Base-by-base conservation (phyloP, 495 filamentous ascomycete genomes). In the Aspergillus sparsus region DNA sequence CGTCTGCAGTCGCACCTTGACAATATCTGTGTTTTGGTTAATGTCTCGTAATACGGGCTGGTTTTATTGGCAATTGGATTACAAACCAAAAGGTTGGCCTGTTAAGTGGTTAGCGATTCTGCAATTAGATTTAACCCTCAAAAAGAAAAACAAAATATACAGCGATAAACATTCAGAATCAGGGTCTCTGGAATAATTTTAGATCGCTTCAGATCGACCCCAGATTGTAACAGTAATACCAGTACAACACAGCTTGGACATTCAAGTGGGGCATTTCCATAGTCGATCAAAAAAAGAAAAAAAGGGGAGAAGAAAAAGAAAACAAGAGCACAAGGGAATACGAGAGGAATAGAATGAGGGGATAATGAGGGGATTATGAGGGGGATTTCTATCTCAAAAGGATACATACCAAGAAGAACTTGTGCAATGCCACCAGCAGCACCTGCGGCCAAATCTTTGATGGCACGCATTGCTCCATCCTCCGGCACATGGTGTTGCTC, bases 1-100 rank as follows among this genome's bases (percentile, higher is more conserved):
- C 11, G 94, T 98, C 76, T 98, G 94, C 27, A 98, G 82, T 42
- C 94, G 89, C 60, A 98, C 95, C 82, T 98, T 98, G 72, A 98
- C 89, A 51, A 98, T 98, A 80, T 98, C 94, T 89, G 66, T 21
- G 9, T 27, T 42, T 32, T 42, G 53, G 62, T 72, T 68, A 71
- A 60, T 27, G 46, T 57, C 51, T 21, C 31, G 16, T 15, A 42
- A 11, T 42, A 15, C 39, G 12, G n/a, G 34, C 44, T 13, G 31
- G 6, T 16, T 9, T 7, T 16, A 39, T 39, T 12, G 6, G 3
- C 7, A 31, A 49, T 12, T 32, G 21, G 41, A 12, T 44, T 62
- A 73, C 74, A 57, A 78, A 89, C 86, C 87, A 74, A 98, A 97
- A 53, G 93, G 93, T 80, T 98, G 93, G 68, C 93, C 93, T 97